Conservation (phyloP, 2,329 filamentous ascomycete genomes). For the Colletotrichum neosansevieriae region DNA sequence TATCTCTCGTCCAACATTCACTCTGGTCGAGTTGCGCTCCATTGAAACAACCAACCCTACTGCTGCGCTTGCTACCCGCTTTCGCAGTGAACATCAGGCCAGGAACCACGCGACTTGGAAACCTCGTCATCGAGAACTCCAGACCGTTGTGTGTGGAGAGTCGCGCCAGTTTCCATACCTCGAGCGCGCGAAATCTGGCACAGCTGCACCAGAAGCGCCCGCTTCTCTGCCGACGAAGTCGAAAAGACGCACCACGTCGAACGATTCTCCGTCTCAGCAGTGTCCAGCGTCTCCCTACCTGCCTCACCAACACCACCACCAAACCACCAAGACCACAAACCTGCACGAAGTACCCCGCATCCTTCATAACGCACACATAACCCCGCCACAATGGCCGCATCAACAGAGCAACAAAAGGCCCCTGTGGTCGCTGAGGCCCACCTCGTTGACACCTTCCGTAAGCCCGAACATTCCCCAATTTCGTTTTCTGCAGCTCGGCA, state of each 20-base stretch:
- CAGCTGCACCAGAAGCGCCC: conserved; percentile 24
- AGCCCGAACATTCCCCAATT: conserved; percentile 48
- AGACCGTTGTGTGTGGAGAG: conserved; percentile 28
- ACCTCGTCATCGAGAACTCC: conserved; percentile 7
- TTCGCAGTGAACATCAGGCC: conserved; percentile 26
- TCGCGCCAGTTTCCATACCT: conserved; percentile 30
- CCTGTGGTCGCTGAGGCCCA: conserved; percentile 81
- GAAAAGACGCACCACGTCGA: conserved; percentile 32
- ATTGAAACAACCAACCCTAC: conserved; percentile 9
- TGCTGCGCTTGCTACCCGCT: conserved; percentile 36
- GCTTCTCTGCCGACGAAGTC: conserved; percentile 29
- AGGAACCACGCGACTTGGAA: conserved; percentile 32
- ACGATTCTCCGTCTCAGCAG: conserved; percentile 23
- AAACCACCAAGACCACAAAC: conserved; percentile 11
- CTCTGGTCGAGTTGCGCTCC: conserved; percentile 4
- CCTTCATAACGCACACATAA: conserved; percentile 37
- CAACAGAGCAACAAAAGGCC: conserved; percentile 54
- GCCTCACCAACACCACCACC: conserved; percentile 16
- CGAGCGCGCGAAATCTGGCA: conserved; percentile 21
- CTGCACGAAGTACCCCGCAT: conserved; percentile 39
- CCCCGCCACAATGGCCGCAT: conserved; percentile 58
- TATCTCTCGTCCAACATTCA: conserved; percentile 6
- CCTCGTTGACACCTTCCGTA: conserved; percentile 79
- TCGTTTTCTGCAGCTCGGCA: conserved; percentile 1
- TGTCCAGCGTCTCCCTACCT: conserved; percentile 23